Evolutionary conservation across 2,329 filamentous ascomycete genomes (phyloP), one percentile per base, ranked within the genome.

Genomic region (Remersonia thermophila): DNA sequence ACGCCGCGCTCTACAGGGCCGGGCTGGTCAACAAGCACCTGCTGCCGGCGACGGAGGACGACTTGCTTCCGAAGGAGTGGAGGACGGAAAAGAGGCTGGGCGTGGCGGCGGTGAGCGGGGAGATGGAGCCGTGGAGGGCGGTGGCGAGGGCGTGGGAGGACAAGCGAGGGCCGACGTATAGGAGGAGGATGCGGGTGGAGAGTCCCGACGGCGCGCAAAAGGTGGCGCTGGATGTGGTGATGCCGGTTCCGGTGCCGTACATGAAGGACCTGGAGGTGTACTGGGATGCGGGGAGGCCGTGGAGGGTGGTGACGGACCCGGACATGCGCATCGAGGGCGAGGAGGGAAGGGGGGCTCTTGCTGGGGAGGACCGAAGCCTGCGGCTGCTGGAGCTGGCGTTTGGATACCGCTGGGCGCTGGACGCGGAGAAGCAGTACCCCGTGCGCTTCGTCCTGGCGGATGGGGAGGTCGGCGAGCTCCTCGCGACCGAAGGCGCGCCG

Each of bases 21-120:
- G 80, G 80, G 0, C 61, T 95, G 4, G 57, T 96, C 1, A 86
- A 83, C 42, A 73, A 93, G 11, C 68, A 93, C 47, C 58, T 95
- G 0, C 63, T 94, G 28, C 89, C 89, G 7, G 59, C 68, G 11
- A 57, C 55, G 36, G 56, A 61, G 8, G 54, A 63, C 2, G 61
- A 63, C n/a, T 45, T 57, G 7, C 42, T 55, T 3, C n/a, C n/a
- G n/a, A n/a, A n/a, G 49, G 57, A 2, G 58, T n/a, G 9, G 20
- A 23, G 55, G 0, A 46, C 66, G 1, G 59, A 65, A 25, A 51
- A 52, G 2, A 58, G 64, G 1, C 49, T 49, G 2, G 41, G 60
- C 0, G 45, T 60, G 8, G 48, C 56, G 3, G 41, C 52, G 4
- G 61, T 65, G 3, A 55, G 57, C 4, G 50, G 55, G 5, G 51